phyloP scores from a whole-genome alignment of 257 asterid species.

The Nicotiana otophora region DNA sequence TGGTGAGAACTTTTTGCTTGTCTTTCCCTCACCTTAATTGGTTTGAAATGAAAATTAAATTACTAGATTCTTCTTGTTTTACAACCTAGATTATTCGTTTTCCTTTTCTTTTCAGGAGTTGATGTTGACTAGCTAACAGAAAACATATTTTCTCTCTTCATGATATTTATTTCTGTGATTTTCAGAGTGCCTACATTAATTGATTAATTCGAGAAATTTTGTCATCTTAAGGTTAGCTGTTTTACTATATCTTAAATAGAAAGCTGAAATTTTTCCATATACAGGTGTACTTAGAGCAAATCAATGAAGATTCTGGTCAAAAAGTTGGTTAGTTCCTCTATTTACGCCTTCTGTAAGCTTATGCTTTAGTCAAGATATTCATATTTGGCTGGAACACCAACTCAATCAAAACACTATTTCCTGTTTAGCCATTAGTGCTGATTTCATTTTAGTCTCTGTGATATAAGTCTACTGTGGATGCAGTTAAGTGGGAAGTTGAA shows the following conservation, averaged over 20 bases:
- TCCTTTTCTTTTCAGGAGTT: background rate
- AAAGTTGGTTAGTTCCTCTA: conserved; percentile 45
- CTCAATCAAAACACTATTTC: background rate
- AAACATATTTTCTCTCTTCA: background rate
- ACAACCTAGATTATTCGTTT: background rate
- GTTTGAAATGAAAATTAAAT: background rate
- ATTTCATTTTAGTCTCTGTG: background rate
- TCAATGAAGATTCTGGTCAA: conserved; percentile 46
- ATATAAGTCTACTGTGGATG: background rate
- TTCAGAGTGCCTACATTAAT: background rate
- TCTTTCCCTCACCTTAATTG: background rate
- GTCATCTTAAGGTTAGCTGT: background rate
- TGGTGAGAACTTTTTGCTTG: background rate
- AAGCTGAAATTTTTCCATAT: conserved; percentile 3
- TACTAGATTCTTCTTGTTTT: conserved; percentile 1
- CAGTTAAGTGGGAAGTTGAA: background rate
- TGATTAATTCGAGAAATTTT: background rate
- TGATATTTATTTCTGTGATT: background rate
- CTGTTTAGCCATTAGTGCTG: background rate
- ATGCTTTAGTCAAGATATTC: background rate
- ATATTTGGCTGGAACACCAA: background rate
- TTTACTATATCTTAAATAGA: background rate
- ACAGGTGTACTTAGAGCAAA: conserved; percentile 66
- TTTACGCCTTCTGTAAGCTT: background rate
- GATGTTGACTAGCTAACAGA: background rate